Conservation (phyloP, 768 basidiomycete genomes). For the Kwoniella sp. region DNA sequence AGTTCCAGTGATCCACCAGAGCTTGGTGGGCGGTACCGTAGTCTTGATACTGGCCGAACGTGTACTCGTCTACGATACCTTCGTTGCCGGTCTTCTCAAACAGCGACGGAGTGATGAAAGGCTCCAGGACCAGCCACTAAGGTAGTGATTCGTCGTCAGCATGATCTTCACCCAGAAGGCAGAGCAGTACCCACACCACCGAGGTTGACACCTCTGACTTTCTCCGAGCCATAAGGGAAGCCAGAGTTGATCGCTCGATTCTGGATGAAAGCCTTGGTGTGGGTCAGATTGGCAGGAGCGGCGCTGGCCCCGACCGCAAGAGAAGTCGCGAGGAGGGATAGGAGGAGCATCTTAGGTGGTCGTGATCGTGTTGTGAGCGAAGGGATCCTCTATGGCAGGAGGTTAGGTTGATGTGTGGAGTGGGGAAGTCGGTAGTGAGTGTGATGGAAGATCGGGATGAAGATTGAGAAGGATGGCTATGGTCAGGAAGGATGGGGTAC, state of each 20-base stretch:
- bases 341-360: conserved; percentile 12
- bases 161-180: not conserved
- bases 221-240: conserved; percentile 48
- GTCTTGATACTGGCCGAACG: conserved; percentile 51
- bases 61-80: conserved; percentile 55
- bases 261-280: not conserved
- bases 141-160: conserved; percentile 1
- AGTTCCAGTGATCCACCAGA: conserved; percentile 51
- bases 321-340: conserved; percentile 11
- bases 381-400: not conserved
- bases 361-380: not conserved
- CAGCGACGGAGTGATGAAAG: conserved; percentile 54
- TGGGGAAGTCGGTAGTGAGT: not conserved
- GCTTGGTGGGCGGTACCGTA: conserved; percentile 35
- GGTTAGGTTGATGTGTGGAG: not conserved
- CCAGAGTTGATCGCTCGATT: conserved; percentile 49
- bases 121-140: conserved; percentile 50
- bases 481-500: not conserved
- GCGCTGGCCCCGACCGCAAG: conserved; percentile 6
- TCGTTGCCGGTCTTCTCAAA: conserved; percentile 49
- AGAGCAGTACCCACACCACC: conserved; percentile 38
- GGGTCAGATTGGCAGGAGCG: conserved; percentile 3
- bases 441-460: not conserved
- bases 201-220: conserved; percentile 53
- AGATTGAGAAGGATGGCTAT: not conserved